These are phyloP conservation scores for Hymenoscyphus fraxineus DNA, from an alignment of 2,329 filamentous ascomycete species.

Conservation along the genomic window DNA sequence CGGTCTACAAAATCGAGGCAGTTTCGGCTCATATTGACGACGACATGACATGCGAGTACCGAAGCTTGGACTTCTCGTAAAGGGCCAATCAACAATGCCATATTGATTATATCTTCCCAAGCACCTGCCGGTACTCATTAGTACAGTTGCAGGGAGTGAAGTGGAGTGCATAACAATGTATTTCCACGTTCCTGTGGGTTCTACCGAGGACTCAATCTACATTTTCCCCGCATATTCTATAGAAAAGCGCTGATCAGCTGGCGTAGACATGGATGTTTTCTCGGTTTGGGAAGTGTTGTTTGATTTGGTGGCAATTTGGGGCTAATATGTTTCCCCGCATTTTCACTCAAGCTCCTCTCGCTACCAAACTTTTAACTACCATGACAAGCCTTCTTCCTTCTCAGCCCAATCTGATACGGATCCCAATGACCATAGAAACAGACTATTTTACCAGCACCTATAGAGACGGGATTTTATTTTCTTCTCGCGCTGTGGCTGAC, in stretches of 20 bases:
- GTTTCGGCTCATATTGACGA: background rate
- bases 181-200: slow-evolving; percentile 15
- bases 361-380: background rate
- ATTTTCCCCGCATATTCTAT: slow-evolving; percentile 6
- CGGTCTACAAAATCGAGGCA: background rate
- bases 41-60: background rate
- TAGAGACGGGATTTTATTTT: background rate
- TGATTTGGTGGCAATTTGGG: slow-evolving; percentile 16
- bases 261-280: slow-evolving; percentile 5
- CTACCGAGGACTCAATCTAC: slow-evolving; percentile 5
- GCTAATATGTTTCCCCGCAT: slow-evolving; percentile 17
- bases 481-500: background rate
- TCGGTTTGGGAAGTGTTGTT: background rate
- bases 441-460: background rate
- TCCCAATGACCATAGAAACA: background rate
- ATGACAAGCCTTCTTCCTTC: background rate
- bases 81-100: background rate
- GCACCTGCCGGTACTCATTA: slow-evolving; percentile 10
- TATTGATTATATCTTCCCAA: background rate
- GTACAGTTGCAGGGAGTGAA: slow-evolving; percentile 6
- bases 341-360: background rate
- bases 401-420: background rate
- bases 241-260: background rate
- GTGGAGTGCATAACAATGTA: slow-evolving; percentile 11
- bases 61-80: background rate